Percentiles rank a stretch among this genome's conserved stretches.
These are phyloP conservation scores for Mortierella claussenii DNA, from an alignment of 192 early-diverging fungal genomes.

Conservation along the genomic window DNA sequence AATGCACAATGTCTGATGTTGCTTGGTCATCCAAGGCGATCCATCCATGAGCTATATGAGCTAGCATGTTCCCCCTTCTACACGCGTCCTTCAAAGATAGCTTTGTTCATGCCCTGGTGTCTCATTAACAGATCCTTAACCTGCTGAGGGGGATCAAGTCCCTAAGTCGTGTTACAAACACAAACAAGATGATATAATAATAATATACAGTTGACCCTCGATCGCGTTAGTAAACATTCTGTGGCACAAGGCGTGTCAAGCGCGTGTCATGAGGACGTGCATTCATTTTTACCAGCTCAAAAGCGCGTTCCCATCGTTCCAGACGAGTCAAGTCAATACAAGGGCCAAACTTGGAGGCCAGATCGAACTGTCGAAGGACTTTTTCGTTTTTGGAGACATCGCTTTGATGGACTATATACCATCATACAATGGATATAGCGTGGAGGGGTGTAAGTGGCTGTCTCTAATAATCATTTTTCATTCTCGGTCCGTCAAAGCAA, in stretches of 20 bases:
- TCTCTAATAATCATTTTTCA: no score
- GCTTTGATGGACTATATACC: conserved; percentile 20
- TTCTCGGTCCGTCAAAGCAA: no score
- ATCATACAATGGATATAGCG: not conserved
- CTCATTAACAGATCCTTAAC: conserved; percentile 18
- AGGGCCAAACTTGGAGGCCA: conserved; percentile 27
- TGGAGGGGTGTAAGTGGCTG: not conserved
- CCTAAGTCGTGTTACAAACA: conserved; percentile 4
- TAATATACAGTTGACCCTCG: not conserved
- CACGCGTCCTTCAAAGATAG: conserved; percentile 22
- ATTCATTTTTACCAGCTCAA: conserved; percentile 13
- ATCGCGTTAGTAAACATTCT: not conserved
- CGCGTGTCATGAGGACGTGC: no score
- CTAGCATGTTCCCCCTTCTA: no score
- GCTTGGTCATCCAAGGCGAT: no score
- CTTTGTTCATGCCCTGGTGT: not conserved
- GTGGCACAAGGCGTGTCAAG: not conserved
- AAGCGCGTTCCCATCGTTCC: conserved; percentile 45
- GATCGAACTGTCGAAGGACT: conserved; percentile 37
- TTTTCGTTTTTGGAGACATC: conserved; percentile 18
- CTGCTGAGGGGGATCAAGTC: conserved; percentile 25
- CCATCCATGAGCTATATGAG: no score
- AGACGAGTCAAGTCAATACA: conserved; percentile 34
- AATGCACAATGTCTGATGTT: no score
- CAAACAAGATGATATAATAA: not conserved